Evolutionary conservation across 257 asterid species (phyloP), one percentile per base, ranked within the genome.

Genomic region (Ballota nigra): DNA sequence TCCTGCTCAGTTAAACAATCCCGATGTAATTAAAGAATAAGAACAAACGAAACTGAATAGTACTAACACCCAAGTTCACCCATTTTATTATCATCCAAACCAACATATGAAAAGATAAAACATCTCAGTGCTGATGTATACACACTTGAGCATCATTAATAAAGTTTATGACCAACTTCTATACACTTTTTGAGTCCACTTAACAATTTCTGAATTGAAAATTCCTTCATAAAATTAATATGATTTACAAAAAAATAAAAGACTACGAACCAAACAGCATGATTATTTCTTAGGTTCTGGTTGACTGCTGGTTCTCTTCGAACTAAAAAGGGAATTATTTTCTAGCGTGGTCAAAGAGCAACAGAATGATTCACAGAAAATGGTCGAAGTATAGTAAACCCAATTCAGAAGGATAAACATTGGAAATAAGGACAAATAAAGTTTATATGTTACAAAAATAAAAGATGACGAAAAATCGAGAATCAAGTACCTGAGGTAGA

Each of bases 1-100:
- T 86, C 95, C 97, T 91, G 88, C 69, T 63, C 69, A 79, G 53
- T 60, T 72, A 69, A 52, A 75, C 63, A 69, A 65, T 45, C 43
- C 75, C 73, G 65, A 9, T 72, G 66, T 55, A 49, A 68, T 28
- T 65, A 15, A 76, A 75, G 18, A 53, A 69, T 11, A 38, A 22
- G 22, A 60, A 16, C n/a, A 56, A 72, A 65, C 45, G n/a, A 34
- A 70, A 26, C 29, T 18, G 1, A 51, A 52, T 12, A 36, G 33
- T 41, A 16, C 13, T 10, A 63, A 40, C 78, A 36, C 59, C 56
- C 33, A 55, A 41, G 4, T 22, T 60, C 43, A 57, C 8, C 29
- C 68, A 28, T 20, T 31, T 40, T 52, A 52, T 19, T 8, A 53
- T 8, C 15, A 19, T 19, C 33, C 76, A 41, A 22, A 33, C 36